Evolutionary conservation across 2,329 filamentous ascomycete genomes (phyloP), one percentile per base, ranked within the genome.

Genomic region (Trichoderma simmonsii): DNA sequence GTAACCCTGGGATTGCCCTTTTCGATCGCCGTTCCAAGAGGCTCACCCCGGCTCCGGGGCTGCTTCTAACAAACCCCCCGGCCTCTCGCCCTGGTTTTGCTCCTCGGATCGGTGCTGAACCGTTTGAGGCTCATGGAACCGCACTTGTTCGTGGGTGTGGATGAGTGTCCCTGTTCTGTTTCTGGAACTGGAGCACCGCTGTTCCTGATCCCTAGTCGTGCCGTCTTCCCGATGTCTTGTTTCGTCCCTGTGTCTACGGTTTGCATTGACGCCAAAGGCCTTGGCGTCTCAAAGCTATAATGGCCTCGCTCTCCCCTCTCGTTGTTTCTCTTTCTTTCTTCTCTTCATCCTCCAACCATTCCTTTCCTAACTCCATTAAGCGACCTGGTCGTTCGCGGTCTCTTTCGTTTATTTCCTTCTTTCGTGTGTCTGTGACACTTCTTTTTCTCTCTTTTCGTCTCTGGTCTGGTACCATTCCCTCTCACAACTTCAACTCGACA

Each of bases 371-470:
- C 60, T 71, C 68, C 81, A 77, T 9, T 56, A 66, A 54, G 59
- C 68, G 71, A 71, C 71, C 51, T 63, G 51, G 71, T 73, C 54
- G 68, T 71, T 57, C 56, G 36, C 70, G 54, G 51, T 67, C 68
- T 66, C 68, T 68, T 73, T 73, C 71, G 39, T 73, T 71, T 69
- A 54, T 71, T 68, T 78, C 80, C 80, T 81, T 80, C 79, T 80
- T 77, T 81, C 66, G n/a, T 65, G 66, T 72, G 71, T 78, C 78
- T 77, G 79, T 80, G 79, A 82, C 82, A 82, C 85, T 83, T 86
- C 81, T 85, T 79, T 81, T 78, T 85, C 84, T 83, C 83, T 84
- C 83, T 86, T 70, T 72, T 72, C 67, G 57, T 74, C 76, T 77
- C 80, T 78, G 80, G 81, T 84, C 82, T 82, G 81, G 82, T 80